Evolutionary conservation across 306 rosid genomes (phyloP), one percentile per base, ranked within the genome.

Genomic region (Albizia julibrissin): DNA sequence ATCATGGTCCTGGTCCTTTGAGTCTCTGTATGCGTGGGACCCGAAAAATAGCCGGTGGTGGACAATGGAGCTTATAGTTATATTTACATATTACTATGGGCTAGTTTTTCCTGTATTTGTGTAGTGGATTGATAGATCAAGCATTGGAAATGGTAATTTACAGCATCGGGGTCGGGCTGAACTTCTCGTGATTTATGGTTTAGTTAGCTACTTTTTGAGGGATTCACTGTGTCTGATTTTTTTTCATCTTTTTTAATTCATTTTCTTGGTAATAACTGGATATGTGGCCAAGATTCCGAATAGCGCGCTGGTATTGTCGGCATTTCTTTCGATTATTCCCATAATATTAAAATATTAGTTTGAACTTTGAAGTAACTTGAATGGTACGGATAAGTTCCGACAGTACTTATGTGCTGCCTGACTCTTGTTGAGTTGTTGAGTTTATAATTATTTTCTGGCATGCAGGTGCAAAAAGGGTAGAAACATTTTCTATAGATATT

Each of bases 261-360:
- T 59, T 24, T 49, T 47, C 24, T 11, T 8, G 43, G 31, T 34
- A 52, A 56, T 56, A 46, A 26, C 16, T 50, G 5, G 65, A 18
- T 67, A 67, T 79, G 82, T 52, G 73, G 7, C 21, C 58, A 34
- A 81, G 9, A 84, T 75, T 49, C 50, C 75, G 39, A 66, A 43
- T 82, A 87, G 40, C 46, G 44, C 33, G 47, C 29, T 42, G 69
- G 68, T 70, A 78, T 39, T 78, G 85, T 78, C 80, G 84, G 85
- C 56, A 78, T 74, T 67, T 67, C 50, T n/a, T 42, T 77, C 62
- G 72, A 56, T 46, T 78, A 10, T 14, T 24, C 13, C 21, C 40
- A 16, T n/a, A 26, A 34, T 64, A 46, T 29, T 11, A 58, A 39
- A n/a, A 14, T 13, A 58, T 34, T 75, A 58, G 15, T 67, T 67